A percentile compares a stretch with the other conserved stretches of the same genome.
phyloP scores from a whole-genome alignment of 1,139 yeast genomes.

The Saccharomyces pastorianus region DNA sequence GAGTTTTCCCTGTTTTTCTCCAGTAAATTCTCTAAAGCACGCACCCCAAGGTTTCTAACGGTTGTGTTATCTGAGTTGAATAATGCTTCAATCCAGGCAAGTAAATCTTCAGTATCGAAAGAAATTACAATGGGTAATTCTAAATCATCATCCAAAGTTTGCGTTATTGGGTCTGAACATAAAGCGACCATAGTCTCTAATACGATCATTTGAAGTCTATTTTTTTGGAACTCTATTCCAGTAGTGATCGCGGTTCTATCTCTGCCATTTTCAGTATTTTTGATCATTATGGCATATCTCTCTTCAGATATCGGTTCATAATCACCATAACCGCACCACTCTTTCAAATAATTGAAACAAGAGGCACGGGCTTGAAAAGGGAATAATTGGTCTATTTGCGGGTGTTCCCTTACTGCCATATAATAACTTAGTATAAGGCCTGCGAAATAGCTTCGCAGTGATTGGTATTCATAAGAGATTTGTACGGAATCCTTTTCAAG shows the following conservation, averaged over 20 bases:
- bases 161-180: constrained; percentile 57
- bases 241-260: constrained; percentile 43
- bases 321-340: constrained; percentile 92
- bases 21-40: constrained; percentile 66
- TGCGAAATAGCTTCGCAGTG: constrained; percentile 72
- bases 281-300: constrained; percentile 57
- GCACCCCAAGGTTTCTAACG: constrained; percentile 55
- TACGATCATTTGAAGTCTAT: constrained; percentile 62
- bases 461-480: constrained; percentile 62
- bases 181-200: constrained; percentile 78
- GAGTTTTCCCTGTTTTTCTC: constrained; percentile 48
- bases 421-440: constrained; percentile 67
- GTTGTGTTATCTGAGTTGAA: constrained; percentile 53
- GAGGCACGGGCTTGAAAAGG: constrained; percentile 83
- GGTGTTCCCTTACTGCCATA: constrained; percentile 39
- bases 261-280: constrained; percentile 37
- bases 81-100: constrained; percentile 72
- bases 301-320: constrained; percentile 52
- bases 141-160: constrained; percentile 39
- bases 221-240: constrained; percentile 73
- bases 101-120: constrained; percentile 59
- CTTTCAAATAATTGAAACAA: constrained; percentile 72
- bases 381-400: constrained; percentile 43
- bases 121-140: constrained; percentile 41
- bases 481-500: constrained; percentile 55